phyloP scores from a whole-genome alignment of 192 early-diverging fungal species.

The Entomortierella lignicola region DNA sequence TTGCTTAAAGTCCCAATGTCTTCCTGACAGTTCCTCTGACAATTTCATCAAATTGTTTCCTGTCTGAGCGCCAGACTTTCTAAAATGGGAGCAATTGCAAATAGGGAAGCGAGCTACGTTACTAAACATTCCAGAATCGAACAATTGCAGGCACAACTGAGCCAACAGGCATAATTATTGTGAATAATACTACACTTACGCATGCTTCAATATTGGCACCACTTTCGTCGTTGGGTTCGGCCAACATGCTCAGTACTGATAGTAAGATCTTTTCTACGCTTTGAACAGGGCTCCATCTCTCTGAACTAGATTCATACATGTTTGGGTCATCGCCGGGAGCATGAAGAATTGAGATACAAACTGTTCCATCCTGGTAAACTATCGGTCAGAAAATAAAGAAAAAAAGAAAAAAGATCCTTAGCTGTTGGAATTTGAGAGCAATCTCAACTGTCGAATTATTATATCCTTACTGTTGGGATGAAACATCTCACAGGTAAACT shows the following conservation, averaged over 20 bases:
- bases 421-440: no score
- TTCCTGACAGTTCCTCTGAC: conserved; percentile 81
- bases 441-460: no score
- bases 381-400: not conserved
- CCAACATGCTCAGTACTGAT: conserved; percentile 94
- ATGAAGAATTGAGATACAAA: conserved; percentile 99
- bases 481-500: conserved; percentile 95
- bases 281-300: conserved; percentile 98
- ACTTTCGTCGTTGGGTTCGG: conserved; percentile 98
- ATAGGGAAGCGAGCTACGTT: conserved; percentile 4
- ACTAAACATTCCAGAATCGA: no score
- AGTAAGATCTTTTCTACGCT: conserved; percentile 98
- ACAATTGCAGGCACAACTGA: no score
- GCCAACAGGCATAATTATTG: no score
- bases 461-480: conserved; percentile 83
- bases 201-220: conserved; percentile 98
- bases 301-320: conserved; percentile 95
- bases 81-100: conserved; percentile 9
- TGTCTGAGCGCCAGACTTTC: conserved; percentile 93
- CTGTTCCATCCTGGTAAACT: conserved; percentile 95
- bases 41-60: conserved; percentile 83
- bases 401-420: no score
- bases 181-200: no score
- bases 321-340: conserved; percentile 98
- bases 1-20: conserved; percentile 81